Conservation (phyloP, 2,329 filamentous ascomycete genomes). For the Fusarium pininemorale region DNA sequence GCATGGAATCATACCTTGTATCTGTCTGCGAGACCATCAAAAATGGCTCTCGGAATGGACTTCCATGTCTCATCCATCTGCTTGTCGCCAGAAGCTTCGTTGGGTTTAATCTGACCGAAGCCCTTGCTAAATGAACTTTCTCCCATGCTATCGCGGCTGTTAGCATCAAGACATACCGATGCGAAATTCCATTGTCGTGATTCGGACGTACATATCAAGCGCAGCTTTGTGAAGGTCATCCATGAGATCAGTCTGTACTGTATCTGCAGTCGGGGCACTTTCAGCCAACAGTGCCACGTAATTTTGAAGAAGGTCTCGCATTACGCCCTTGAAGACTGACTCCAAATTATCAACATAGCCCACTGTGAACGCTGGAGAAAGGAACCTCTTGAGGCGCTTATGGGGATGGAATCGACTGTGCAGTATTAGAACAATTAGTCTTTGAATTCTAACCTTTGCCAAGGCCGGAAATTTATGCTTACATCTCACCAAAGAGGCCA, state of each 20-base stretch:
- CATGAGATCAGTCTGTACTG: not conserved
- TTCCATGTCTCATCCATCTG: not conserved
- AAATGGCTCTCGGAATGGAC: not conserved
- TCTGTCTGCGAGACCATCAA: not conserved
- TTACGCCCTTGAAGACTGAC: not conserved
- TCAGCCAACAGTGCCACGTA: not conserved
- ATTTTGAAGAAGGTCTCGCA: not conserved
- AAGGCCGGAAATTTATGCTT: fast-evolving
- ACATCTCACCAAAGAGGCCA: not conserved
- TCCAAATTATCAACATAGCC: not conserved
- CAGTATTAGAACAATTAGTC: not conserved
- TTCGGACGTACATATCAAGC: not conserved
- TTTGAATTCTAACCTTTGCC: fast-evolving
- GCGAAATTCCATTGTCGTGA: fast-evolving
- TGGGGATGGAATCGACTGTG: not conserved
- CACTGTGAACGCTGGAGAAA: not conserved
- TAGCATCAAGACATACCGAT: not conserved
- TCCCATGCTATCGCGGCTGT: not conserved
- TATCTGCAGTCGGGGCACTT: fast-evolving
- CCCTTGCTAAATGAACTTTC: not conserved
- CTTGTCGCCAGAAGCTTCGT: not conserved
- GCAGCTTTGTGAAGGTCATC: not conserved
- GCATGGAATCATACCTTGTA: not conserved
- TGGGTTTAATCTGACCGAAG: not conserved
- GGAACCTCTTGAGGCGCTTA: not conserved